These are phyloP conservation scores for Pseudocercospora macadamiae DNA, from an alignment of 2,329 filamentous ascomycete genomes.

Conservation along the genomic window DNA sequence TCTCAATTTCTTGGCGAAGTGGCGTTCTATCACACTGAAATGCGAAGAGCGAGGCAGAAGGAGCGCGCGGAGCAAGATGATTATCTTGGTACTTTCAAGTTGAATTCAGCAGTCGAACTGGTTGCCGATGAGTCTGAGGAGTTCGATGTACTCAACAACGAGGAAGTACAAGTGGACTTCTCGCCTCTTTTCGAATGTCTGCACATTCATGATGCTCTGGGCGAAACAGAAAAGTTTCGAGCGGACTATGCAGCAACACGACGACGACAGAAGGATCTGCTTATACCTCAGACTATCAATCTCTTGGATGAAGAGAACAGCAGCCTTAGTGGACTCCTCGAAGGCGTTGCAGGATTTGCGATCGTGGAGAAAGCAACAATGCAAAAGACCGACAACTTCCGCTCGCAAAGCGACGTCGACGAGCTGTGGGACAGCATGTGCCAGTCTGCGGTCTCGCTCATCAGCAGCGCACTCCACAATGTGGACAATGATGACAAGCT, in stretches of 20 bases:
- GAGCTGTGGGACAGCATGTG: slow-evolving; percentile 99
- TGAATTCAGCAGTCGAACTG: slow-evolving; percentile 94
- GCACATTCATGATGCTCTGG: slow-evolving; percentile 93
- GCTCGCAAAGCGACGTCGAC: slow-evolving; percentile 87
- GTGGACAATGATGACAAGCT: slow-evolving; percentile 88
- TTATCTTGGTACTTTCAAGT: slow-evolving; percentile 79
- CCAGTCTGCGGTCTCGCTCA: slow-evolving; percentile 78
- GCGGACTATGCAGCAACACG: slow-evolving; percentile 90
- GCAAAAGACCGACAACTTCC: slow-evolving; percentile 79
- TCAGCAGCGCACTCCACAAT: slow-evolving; percentile 74
- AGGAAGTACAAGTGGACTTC: slow-evolving; percentile 93
- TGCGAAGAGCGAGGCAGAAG: slow-evolving; percentile 79
- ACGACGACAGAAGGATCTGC: slow-evolving; percentile 85
- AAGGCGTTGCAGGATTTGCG: slow-evolving; percentile 93
- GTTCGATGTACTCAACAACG: slow-evolving; percentile 92
- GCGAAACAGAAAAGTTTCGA: slow-evolving; percentile 88
- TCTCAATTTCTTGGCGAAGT: slow-evolving; percentile 96
- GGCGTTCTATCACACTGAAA: slow-evolving; percentile 92
- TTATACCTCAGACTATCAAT: slow-evolving; percentile 76
- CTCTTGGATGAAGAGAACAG: slow-evolving; percentile 81
- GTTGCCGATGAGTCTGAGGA: slow-evolving; percentile 95
- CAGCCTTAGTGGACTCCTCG: slow-evolving; percentile 84
- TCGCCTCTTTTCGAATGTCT: slow-evolving; percentile 91
- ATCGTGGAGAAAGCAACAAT: slow-evolving; percentile 96
- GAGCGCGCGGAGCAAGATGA: slow-evolving; percentile 76